Evolutionary conservation across 768 basidiomycete genomes (phyloP).

Genomic region (Scleroderma bovista): DNA sequence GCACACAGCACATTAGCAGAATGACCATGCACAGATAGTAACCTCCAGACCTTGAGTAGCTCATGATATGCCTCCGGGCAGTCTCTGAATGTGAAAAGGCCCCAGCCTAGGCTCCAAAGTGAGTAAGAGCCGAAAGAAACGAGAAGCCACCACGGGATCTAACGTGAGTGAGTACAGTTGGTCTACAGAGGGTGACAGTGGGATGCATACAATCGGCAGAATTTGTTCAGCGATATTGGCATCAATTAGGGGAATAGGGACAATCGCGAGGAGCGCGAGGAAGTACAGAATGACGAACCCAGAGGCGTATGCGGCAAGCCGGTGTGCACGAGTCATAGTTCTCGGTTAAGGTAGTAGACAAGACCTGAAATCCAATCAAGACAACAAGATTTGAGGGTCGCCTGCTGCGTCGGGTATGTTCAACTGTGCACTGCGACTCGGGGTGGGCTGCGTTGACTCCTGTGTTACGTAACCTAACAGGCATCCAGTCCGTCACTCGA

Average conservation of each 20-base stretch:
- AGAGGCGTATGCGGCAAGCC: constrained; percentile 40
- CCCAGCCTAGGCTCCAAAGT: constrained; percentile 71
- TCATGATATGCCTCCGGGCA: constrained; percentile 77
- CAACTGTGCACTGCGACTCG: too few species aligned
- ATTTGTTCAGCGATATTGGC: constrained; percentile 41
- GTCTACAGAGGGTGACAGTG: background rate
- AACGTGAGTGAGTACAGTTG: background rate
- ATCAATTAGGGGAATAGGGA: constrained; percentile 52
- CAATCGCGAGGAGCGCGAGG: constrained; percentile 47
- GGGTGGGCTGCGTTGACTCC: too few species aligned
- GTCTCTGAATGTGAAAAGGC: constrained; percentile 66
- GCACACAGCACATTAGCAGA: background rate
- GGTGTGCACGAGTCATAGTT: constrained; percentile 56
- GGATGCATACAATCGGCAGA: constrained; percentile 57
- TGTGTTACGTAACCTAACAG: too few species aligned
- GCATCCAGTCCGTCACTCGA: background rate
- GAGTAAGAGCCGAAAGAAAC: constrained; percentile 78
- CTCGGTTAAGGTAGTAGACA: too few species aligned
- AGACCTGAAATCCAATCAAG: too few species aligned
- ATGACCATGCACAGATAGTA: background rate
- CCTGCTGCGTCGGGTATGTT: too few species aligned
- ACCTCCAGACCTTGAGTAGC: constrained; percentile 44
- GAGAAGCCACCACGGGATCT: constrained; percentile 83
- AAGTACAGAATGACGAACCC: constrained; percentile 45
- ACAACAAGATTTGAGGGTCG: too few species aligned